phyloP scores from a whole-genome alignment of 306 rosid species.

The Cicer chorassanicum region DNA sequence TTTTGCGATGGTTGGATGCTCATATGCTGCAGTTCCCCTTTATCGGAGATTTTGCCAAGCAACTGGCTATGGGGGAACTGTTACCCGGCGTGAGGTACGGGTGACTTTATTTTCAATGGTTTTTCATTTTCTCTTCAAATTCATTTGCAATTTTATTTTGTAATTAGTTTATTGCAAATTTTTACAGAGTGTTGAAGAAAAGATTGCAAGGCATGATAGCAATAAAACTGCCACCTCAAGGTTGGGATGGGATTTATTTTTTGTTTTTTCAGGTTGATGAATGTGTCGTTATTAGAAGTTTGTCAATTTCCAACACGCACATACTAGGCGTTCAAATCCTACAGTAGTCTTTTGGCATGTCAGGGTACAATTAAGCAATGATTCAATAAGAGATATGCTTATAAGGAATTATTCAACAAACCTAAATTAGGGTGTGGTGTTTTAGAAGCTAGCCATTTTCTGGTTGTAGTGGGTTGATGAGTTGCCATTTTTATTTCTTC shows the following conservation, averaged over 20 bases:
- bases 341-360: slow-evolving; percentile 29
- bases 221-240: slow-evolving; percentile 70
- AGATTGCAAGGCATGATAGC: slow-evolving; percentile 81
- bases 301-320: slow-evolving; percentile 20
- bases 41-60: slow-evolving; percentile 96
- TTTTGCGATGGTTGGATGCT: slow-evolving; percentile 84
- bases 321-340: neutral
- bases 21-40: slow-evolving; percentile 91
- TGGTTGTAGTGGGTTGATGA: slow-evolving; percentile 33
- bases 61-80: slow-evolving; percentile 95
- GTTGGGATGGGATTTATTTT: slow-evolving; percentile 44
- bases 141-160: slow-evolving; percentile 7
- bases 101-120: slow-evolving; percentile 9
- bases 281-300: slow-evolving; percentile 5
- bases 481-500: slow-evolving; percentile 31
- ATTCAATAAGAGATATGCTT: slow-evolving; percentile 19
- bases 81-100: slow-evolving; percentile 83
- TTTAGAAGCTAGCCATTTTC: slow-evolving; percentile 9
- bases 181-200: slow-evolving; percentile 89
- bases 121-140: slow-evolving; percentile 30
- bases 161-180: slow-evolving; percentile 32
- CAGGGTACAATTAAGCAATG: slow-evolving; percentile 9
- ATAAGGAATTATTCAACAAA: slow-evolving; percentile 20
- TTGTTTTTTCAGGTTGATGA: slow-evolving; percentile 17
- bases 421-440: slow-evolving; percentile 16